Evolutionary conservation across 805 yeast genomes (phyloP).

Genomic region (Lachancea dasiensis): DNA sequence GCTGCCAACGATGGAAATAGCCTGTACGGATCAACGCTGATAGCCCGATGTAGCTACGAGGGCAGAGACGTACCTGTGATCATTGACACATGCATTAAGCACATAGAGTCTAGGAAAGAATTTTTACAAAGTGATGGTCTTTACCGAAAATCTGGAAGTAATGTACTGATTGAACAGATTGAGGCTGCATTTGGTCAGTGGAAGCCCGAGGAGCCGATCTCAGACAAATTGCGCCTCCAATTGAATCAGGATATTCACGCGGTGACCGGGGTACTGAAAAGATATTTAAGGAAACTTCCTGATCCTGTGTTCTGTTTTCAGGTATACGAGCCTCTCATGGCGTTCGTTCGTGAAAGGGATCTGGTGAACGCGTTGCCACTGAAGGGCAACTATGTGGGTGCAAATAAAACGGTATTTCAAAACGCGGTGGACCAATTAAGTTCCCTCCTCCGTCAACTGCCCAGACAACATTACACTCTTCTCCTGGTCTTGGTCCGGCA

Average conservation of each 20-base stretch:
- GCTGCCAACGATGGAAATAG: conserved; percentile 24
- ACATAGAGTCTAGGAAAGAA: conserved; percentile 67
- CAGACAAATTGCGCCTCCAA: conserved; percentile 10
- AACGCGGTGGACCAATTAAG: conserved; percentile 37
- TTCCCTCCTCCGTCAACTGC: conserved; percentile 47
- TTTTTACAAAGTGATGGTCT: conserved; percentile 70
- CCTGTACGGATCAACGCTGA: conserved; percentile 44
- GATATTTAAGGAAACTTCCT: conserved; percentile 78
- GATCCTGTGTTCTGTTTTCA: conserved; percentile 75
- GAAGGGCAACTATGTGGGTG: conserved; percentile 10
- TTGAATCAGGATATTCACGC: conserved; percentile 73
- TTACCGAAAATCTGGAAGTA: conserved; percentile 83
- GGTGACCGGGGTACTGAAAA: conserved; percentile 76
- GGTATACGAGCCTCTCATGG: conserved; percentile 60
- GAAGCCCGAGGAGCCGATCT: conserved; percentile 22
- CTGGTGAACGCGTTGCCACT: conserved; percentile 20
- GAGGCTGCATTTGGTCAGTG: conserved; percentile 30
- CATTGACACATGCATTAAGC: conserved; percentile 62
- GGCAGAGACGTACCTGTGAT: conserved; percentile 60
- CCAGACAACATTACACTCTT: conserved; percentile 59
- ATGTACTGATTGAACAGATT: conserved; percentile 39
- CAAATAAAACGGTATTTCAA: conserved; percentile 7
- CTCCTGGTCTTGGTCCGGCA: conserved; percentile 57
- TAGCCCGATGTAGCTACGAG: conserved; percentile 58
- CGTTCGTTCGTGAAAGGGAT: conserved; percentile 38